Evolutionary conservation across 2,329 filamentous ascomycete genomes (phyloP), one percentile per base, ranked within the genome.

Genomic region (Talaromyces atroroseus): DNA sequence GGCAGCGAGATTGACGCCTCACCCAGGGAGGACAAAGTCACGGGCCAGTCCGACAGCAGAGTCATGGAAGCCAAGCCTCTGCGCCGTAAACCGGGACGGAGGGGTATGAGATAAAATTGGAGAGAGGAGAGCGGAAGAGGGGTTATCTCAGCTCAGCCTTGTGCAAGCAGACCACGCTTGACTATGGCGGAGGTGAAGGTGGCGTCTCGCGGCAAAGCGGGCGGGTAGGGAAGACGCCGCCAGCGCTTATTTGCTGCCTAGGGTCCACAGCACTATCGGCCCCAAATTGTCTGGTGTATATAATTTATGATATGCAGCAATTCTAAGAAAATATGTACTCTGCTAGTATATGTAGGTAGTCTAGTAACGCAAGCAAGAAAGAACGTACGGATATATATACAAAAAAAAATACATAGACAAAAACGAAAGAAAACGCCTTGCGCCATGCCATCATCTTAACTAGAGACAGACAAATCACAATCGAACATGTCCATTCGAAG

Each of bases 1-100:
- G 74, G 57, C 59, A 74, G 74, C 38, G 68, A 65, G 59, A 71
- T 66, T 60, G 70, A 71, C 64, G 70, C 72, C 67, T 74, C 69
- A 64, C 70, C 69, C 56, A 73, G 63, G 54, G 68, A 69, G 65
- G 70, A 69, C 65, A 70, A 63, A 64, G 67, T 64, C 64, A 70
- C 60, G 54, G 66, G 64, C 44, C 50, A 70, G 53, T 70, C 67
- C 64, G 70, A 66, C 61, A 71, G 62, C 65, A 58, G 42, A 52
- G 64, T 74, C 72, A 74, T 71, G 64, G 69, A 69, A 54, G 32
- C 32, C 32, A 16, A 36, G 65, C 54, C 54, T 51, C 47, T 53
- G 47, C 47, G 34, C 51, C 50, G 38, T 42, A 7, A 40, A 24
- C 45, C 21, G 24, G 44, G 34, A n/a, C 20, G 47, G n/a, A 26